Conservation (phyloP, 192 early-diverging fungal genomes). For the Mycoemilia scoparia region DNA sequence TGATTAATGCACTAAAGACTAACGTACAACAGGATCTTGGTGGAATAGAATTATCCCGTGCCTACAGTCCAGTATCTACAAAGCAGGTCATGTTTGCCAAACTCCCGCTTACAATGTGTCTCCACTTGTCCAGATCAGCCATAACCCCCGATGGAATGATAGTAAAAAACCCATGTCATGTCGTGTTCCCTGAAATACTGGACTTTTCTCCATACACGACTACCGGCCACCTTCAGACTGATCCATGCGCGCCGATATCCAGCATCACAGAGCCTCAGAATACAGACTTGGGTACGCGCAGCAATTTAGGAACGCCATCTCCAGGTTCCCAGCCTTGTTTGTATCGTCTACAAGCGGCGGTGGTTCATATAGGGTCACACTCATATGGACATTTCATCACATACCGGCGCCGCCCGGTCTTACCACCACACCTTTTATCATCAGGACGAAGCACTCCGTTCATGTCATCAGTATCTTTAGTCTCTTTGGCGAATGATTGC, state of each 20-base stretch:
- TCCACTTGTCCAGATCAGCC: conserved; percentile 71
- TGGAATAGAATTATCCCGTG: conserved; percentile 16
- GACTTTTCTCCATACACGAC: conserved; percentile 57
- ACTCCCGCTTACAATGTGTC: conserved; percentile 55
- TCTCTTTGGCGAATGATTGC: background rate
- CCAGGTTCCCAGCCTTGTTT: too few species aligned
- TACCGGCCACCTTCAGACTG: conserved; percentile 30
- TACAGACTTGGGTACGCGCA: background rate
- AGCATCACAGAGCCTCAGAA: conserved; percentile 7
- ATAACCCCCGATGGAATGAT: conserved; percentile 49
- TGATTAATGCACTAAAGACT: conserved; percentile 18
- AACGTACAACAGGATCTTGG: conserved; percentile 28
- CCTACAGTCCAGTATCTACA: conserved; percentile 30
- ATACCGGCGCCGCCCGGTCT: conserved; percentile 41
- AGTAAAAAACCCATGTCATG: conserved; percentile 65
- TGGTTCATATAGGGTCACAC: conserved; percentile 81
- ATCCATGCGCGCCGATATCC: conserved; percentile 40
- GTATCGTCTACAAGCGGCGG: conserved; percentile 67
- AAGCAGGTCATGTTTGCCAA: conserved; percentile 70
- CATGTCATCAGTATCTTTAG: background rate
- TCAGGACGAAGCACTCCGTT: background rate
- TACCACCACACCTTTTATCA: conserved; percentile 1
- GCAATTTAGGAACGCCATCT: too few species aligned
- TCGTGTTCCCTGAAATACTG: conserved; percentile 62
- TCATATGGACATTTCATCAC: conserved; percentile 90